Base-by-base conservation (phyloP, 768 basidiomycete species). In the Myochromella boudieri region DNA sequence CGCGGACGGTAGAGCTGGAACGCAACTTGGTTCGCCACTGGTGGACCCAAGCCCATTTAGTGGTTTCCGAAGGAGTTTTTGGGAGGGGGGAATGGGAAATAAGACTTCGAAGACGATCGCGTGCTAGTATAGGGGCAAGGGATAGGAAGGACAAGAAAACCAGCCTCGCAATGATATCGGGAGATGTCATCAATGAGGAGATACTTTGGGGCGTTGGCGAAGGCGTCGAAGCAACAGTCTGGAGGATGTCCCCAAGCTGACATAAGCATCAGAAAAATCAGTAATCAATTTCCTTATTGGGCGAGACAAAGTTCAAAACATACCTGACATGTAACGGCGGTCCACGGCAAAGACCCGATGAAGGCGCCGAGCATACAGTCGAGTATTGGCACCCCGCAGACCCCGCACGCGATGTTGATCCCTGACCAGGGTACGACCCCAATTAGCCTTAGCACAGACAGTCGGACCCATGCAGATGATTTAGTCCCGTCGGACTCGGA, bases 371-470 rank as follows among this genome's bases (percentile, higher is more conserved):
- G 69, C 60, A 85, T 72, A 59, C 90, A 92, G 62, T 92, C 87
- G 46, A 70, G 61, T 39, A 90, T 59, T 6, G 82, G 69, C 12
- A 97, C 91, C 26, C 88, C 87, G 57, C 88, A 90, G 21, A 95
- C 91, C 42, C 94, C 94, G 66, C 88, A 95, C 36, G 94, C 94
- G 48, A 97, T 88, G 65, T 97, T 97, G 74, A 97, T 92, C 49
- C 91, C 93, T 47, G 90, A 91, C 95, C 95, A 97, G 4, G 95
- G 95, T 3, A 97, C 91, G 44, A 97, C 82, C 15, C 95, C 95
- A 58, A 95, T 81, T 48, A 95, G 82, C 39, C 95, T 82, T 52
- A 97, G 78, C 48, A 95, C 80, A 3, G 92, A 85, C 34, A 97
- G 71, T 31, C 93, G 82, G 34, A 93, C 84, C 94, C 95, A 97